These are phyloP conservation scores for Argentina anserina DNA, from an alignment of 306 rosid species.

Conservation along the genomic window DNA sequence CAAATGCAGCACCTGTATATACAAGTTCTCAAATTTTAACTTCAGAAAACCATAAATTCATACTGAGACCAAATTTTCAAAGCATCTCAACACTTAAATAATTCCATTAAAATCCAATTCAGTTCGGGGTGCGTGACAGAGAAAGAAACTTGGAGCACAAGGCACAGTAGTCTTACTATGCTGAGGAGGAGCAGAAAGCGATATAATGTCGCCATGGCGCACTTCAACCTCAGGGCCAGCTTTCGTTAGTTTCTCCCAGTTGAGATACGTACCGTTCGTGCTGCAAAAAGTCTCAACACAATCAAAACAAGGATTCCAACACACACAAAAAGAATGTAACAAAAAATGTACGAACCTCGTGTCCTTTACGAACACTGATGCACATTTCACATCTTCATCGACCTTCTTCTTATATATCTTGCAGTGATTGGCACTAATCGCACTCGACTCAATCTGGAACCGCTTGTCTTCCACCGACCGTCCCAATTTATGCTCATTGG, in stretches of 20 bases:
- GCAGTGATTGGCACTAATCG: constrained; percentile 80
- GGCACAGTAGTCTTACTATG: constrained; percentile 44
- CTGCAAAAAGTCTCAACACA: constrained; percentile 47
- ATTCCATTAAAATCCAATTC: not conserved
- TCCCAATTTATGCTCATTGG: constrained; percentile 72
- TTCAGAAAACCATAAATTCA: not conserved
- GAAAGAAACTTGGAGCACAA: not conserved
- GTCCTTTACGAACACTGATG: constrained; percentile 59
- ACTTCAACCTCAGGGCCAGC: constrained; percentile 57
- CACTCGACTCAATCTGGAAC: constrained; percentile 67
- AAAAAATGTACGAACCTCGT: constrained; percentile 42
- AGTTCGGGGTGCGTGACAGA: not conserved
- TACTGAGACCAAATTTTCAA: not conserved
- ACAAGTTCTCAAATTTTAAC: not conserved
- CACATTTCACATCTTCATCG: constrained; percentile 40
- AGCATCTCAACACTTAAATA: not conserved
- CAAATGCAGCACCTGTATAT: constrained; percentile 57
- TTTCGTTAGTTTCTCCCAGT: constrained; percentile 72
- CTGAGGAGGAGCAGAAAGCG: constrained; percentile 85
- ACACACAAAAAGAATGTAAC: not conserved
- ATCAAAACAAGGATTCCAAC: constrained; percentile 17
- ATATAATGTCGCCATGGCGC: constrained; percentile 79
- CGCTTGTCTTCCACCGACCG: constrained; percentile 55
- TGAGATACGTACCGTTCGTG: constrained; percentile 85
- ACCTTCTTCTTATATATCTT: constrained; percentile 48